Percentiles rank a stretch among this genome's conserved stretches.
phyloP scores from a whole-genome alignment of 805 yeast genomes.

The Candida arabinofermentans region DNA sequence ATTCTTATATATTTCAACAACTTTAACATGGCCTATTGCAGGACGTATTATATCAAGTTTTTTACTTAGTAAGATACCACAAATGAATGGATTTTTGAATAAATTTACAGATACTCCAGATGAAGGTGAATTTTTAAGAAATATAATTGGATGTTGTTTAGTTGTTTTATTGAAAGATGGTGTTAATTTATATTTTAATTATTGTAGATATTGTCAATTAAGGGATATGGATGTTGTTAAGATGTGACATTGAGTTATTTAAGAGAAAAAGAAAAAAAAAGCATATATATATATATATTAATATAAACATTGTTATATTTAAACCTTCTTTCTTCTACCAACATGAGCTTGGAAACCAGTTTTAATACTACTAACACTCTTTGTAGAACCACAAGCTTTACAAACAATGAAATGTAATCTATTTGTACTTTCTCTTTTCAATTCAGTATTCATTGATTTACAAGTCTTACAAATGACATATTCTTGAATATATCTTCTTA shows the following conservation, averaged over 20 bases:
- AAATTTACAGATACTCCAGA: constrained; percentile 32
- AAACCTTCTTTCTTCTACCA: constrained; percentile 77
- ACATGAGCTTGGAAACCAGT: constrained; percentile 99
- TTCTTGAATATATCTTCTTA: constrained; percentile 94
- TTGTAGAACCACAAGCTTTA: constrained; percentile 95
- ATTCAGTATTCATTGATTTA: constrained; percentile 93
- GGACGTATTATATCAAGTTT: constrained; percentile 26
- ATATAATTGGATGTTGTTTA: constrained; percentile 31
- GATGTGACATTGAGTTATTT: background rate
- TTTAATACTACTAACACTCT: constrained; percentile 95
- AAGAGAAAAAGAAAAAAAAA: background rate
- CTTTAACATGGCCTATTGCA: constrained; percentile 31
- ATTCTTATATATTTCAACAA: constrained; percentile 21
- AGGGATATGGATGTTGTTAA: constrained; percentile 21
- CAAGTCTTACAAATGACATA: constrained; percentile 99
- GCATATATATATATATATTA: background rate
- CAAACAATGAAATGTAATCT: constrained; percentile 97
- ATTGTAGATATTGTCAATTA: constrained; percentile 28
- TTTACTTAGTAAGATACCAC: constrained; percentile 20
- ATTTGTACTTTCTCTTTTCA: constrained; percentile 92
- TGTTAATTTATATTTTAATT: constrained; percentile 29
- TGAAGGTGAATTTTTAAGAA: constrained; percentile 31
- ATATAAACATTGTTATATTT: constrained; percentile 1
- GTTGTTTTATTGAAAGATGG: constrained; percentile 31
- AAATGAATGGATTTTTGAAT: constrained; percentile 19